Percentiles rank a stretch among this genome's conserved stretches.
These are phyloP conservation scores for Boletus eberwhitei DNA, from an alignment of 768 basidiomycete species.

Conservation along the genomic window DNA sequence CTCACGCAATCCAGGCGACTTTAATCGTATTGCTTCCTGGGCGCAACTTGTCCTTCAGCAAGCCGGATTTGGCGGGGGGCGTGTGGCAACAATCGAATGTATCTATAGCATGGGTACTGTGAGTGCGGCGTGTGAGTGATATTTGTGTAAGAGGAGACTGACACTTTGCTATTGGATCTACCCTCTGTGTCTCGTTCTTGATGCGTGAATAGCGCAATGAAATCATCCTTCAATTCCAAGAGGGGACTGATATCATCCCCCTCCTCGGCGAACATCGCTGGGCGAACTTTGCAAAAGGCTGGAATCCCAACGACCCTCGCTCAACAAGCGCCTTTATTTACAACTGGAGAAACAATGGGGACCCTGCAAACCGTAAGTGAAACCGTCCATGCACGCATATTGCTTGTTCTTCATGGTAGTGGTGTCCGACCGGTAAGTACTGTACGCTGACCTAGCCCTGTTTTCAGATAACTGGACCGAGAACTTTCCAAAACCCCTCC, in stretches of 20 bases:
- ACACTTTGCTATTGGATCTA: not conserved
- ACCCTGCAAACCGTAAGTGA: slow-evolving; percentile 30
- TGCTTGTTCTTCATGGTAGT: not conserved
- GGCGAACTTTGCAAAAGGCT: slow-evolving; percentile 8
- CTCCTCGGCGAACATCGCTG: slow-evolving; percentile 29
- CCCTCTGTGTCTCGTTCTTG: not conserved
- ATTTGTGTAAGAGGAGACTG: not conserved
- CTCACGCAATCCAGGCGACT: slow-evolving; percentile 13
- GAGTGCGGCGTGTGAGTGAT: slow-evolving; percentile 9
- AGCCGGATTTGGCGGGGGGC: slow-evolving; percentile 11
- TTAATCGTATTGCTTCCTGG: slow-evolving; percentile 26
- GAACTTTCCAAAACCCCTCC: slow-evolving; percentile 13
- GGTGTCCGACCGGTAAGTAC: not conserved
- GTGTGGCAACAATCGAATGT: slow-evolving; percentile 18
- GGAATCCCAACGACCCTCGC: slow-evolving; percentile 5
- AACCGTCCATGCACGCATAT: not conserved
- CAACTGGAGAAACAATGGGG: slow-evolving; percentile 31
- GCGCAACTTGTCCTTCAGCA: slow-evolving; percentile 21
- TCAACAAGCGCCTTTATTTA: slow-evolving; percentile 28
- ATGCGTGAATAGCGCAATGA: slow-evolving; percentile 22
- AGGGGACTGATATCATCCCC: slow-evolving; percentile 23
- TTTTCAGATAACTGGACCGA: slow-evolving; percentile 27
- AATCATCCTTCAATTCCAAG: slow-evolving; percentile 27
- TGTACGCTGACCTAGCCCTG: not conserved
- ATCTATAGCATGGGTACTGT: slow-evolving; percentile 31